These are phyloP conservation scores for Tricladium varicosporioides DNA, from an alignment of 2,329 filamentous ascomycete species.

Conservation along the genomic window DNA sequence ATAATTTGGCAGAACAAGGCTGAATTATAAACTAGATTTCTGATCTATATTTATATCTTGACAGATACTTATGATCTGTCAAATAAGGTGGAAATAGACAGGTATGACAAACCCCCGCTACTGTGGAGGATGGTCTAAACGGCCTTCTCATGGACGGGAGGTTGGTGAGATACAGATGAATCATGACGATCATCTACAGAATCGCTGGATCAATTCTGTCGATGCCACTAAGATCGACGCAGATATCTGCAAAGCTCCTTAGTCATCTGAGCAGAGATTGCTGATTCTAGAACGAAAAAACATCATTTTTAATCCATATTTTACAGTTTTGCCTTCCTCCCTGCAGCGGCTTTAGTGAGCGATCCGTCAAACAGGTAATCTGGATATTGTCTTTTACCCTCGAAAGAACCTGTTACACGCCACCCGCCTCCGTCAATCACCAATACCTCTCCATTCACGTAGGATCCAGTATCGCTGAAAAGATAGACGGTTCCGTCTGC, in stretches of 20 bases:
- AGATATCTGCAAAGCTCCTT: neutral
- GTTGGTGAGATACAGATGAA: too few species aligned
- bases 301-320: neutral
- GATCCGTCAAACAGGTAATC: conserved; percentile 29
- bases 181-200: too few species aligned
- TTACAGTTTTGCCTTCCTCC: conserved; percentile 16
- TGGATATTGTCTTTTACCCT: conserved; percentile 26
- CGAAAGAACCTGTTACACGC: conserved; percentile 22
- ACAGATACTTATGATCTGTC: too few species aligned
- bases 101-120: too few species aligned
- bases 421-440: conserved; percentile 61
- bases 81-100: too few species aligned
- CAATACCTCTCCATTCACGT: conserved; percentile 78
- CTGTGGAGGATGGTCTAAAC: too few species aligned
- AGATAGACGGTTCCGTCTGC: conserved; percentile 89
- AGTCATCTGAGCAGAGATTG: neutral
- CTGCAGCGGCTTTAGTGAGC: conserved; percentile 13
- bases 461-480: conserved; percentile 82
- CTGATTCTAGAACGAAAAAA: neutral
- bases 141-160: too few species aligned
- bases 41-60: too few species aligned
- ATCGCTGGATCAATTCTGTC: neutral
- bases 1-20: conserved; percentile 18
- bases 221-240: neutral
- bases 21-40: neutral